Evolutionary conservation across 768 basidiomycete species (phyloP).

Genomic region (Leccinum longicurvipes): DNA sequence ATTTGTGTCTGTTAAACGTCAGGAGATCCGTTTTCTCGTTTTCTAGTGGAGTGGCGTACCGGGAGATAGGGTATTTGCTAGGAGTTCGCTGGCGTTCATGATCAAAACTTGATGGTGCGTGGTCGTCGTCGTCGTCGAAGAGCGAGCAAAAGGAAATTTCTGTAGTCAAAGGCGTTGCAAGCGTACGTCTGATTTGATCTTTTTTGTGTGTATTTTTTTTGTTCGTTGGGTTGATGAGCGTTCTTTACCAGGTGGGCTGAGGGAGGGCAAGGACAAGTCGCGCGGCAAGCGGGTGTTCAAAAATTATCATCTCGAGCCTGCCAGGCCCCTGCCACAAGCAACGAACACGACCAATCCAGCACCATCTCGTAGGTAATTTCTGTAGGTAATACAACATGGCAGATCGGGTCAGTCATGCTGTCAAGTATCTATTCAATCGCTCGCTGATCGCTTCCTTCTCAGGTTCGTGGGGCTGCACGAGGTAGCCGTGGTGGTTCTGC

Average conservation of each 20-base stretch:
- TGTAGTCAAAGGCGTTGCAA: constrained; percentile 11
- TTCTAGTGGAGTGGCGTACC: constrained; percentile 53
- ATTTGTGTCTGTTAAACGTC: constrained; percentile 60
- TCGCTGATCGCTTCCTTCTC: constrained; percentile 24
- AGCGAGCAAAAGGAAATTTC: constrained; percentile 11
- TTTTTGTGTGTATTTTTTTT: constrained; percentile 7
- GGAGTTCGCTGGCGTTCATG: constrained; percentile 90
- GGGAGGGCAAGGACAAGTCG: constrained; percentile 22
- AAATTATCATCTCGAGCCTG: constrained; percentile 13
- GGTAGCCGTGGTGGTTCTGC: constrained; percentile 43
- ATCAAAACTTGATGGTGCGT: constrained; percentile 32
- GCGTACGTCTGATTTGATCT: constrained; percentile 12
- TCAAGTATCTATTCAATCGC: not conserved
- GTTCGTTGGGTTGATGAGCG: not conserved
- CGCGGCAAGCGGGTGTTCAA: constrained; percentile 38
- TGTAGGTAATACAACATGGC: constrained; percentile 27
- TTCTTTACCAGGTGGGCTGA: constrained; percentile 24
- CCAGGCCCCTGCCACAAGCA: too few relatives aligned
- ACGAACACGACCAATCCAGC: constrained; percentile 20
- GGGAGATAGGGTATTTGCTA: constrained; percentile 88
- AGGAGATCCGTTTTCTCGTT: constrained; percentile 31
- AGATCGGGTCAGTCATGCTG: constrained; percentile 28
- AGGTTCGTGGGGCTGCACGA: constrained; percentile 61
- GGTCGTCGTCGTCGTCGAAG: constrained; percentile 22
- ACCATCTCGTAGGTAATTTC: constrained; percentile 13